Conservation (phyloP, 345 rosid species). For the Angophora floribunda region DNA sequence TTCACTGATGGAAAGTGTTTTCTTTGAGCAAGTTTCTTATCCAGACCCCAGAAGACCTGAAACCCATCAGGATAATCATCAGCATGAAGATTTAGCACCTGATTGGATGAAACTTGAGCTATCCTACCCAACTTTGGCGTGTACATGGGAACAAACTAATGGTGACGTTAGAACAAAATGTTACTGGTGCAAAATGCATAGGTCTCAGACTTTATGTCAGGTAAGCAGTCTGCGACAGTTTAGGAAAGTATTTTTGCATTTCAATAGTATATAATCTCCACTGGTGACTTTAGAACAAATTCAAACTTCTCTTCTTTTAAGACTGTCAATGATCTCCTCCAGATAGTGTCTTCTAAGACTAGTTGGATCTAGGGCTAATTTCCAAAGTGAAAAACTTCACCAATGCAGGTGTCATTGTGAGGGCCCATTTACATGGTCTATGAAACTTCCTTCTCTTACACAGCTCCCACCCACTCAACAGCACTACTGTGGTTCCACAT, state of each 20-base stretch:
- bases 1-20: slow-evolving; percentile 99
- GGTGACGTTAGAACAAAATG: no score
- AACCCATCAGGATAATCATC: background rate
- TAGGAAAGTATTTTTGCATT: background rate
- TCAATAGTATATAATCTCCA: background rate
- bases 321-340: background rate
- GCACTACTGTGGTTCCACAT: background rate
- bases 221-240: background rate
- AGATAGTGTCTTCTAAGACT: background rate
- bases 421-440: background rate
- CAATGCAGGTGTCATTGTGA: background rate
- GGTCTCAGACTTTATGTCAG: background rate
- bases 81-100: background rate
- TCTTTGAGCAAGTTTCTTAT: slow-evolving; percentile 99
- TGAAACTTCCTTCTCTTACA: background rate
- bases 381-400: background rate
- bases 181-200: background rate
- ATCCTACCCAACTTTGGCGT: background rate
- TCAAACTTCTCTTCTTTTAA: background rate
- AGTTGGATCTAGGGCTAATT: background rate
- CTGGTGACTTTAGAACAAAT: background rate
- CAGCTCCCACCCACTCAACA: background rate
- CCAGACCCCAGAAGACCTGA: slow-evolving; percentile 99
- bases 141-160: background rate
- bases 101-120: background rate